Base-by-base conservation (phyloP, 257 asterid species). In the Datura wrightii region DNA sequence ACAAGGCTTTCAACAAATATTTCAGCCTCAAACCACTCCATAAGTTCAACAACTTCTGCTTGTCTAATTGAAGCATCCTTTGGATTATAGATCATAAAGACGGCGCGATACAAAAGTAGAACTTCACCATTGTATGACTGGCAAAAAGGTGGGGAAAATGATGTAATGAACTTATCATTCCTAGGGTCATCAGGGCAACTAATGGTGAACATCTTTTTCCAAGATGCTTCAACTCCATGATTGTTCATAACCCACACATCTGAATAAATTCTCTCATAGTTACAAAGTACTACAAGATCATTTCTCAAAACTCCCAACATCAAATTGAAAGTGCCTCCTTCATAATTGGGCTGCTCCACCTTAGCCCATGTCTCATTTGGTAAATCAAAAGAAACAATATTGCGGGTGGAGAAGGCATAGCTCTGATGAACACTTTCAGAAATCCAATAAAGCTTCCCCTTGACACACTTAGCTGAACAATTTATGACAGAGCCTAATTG, bases 191-290 rank as follows among this genome's bases (percentile, higher is more conserved):
- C 13, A 46, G 62, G 1, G 55, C 1, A 63, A 3, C 14, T 79
- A 46, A 91, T 65, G 10, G 86, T 70, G 48, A 83, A 78, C 50
- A 89, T 31, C 48, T 85, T 89, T 41, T 66, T 82, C 97, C 94
- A 93, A 2, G 93, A 92, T n/a, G 86, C 88, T 41, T 37, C 84
- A 34, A 84, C 85, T 44, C 90, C 90, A 81, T 91, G 91, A 58
- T 92, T 88, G 79, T 87, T 89, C 89, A 93, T 24, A 44, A 91
- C 86, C 95, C 94, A 91, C 46, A 93, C 5, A 78, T 91, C 91
- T 0, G 82, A 85, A 10, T 72, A 24, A 24, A 24, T 19, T 1
- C 10, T 58, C 8, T 15, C 19, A 56, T 80, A 36, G 50, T 82
- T 42, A 62, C 85, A 87, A 55, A 87, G 82, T 74, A 89, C 88